Evolutionary conservation across 202 grass and related monocot species (phyloP), one percentile per base, ranked within the genome.

Genomic region (Musa balbisiana): DNA sequence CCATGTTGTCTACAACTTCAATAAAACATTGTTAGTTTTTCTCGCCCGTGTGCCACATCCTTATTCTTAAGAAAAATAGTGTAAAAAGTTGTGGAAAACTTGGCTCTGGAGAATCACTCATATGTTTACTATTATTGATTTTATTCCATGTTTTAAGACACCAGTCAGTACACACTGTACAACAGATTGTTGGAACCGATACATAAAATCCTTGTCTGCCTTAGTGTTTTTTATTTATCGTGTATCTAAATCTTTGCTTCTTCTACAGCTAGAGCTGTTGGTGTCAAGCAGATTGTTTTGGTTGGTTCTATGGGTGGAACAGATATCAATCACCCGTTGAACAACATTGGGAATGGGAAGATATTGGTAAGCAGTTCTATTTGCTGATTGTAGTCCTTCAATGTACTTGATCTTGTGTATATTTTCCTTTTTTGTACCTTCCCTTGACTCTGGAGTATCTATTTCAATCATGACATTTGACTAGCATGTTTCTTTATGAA

Each of bases 301-400:
- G 93, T 96, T 66, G 90, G 93, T 74, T 96, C 93, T 9, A 96
- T 96, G 87, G 93, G 93, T 76, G 93, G 89, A 81, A 87, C 85
- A 55, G 84, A 87, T 67, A 80, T 80, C 70, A 96, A 87, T 78
- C 85, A 96, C 55, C 87, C 93, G 2, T 74, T 96, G 17, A 96
- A 96, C 79, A 96, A 80, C 75, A 71, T 96, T 69, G 89, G 89
- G 21, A 96, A 96, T 77, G 93, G 90, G 51, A 92, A 96, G 43
- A 96, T 96, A 88, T 11, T 96, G 78, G 87, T 89, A 88, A 80
- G 79, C 59, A 60, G 27, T 58, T 79, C 13, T 22, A 23, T 70
- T 70, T 64, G 20, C 6, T 26, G 52, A 19, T 11, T 24, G 17
- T 55, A 52, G 73, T 49, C 71, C 51, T 14, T 17, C 50, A n/a